phyloP scores from a whole-genome alignment of 2,329 filamentous ascomycete species.

The Pseudogymnoascus sp. region DNA sequence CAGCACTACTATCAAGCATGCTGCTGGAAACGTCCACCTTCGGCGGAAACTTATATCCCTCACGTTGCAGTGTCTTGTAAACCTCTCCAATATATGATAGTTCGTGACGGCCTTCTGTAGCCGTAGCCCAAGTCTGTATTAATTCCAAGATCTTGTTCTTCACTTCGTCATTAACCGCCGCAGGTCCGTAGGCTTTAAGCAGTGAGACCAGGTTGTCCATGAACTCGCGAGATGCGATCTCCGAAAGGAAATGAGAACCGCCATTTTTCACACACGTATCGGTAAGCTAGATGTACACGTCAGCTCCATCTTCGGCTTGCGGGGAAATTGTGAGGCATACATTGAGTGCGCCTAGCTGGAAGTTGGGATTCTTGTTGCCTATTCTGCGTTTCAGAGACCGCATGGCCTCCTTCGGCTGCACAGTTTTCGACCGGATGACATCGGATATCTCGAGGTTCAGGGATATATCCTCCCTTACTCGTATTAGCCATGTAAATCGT shows the following conservation, averaged over 20 bases:
- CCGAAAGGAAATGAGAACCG: constrained; percentile 84
- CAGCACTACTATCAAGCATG: constrained; percentile 95
- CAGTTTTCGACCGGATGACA: constrained; percentile 92
- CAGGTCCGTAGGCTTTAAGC: constrained; percentile 67
- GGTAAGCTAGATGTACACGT: constrained; percentile 54
- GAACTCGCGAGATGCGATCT: constrained; percentile 94
- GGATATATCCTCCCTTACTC: constrained; percentile 78
- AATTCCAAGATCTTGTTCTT: constrained; percentile 85
- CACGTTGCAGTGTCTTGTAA: constrained; percentile 71
- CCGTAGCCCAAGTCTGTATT: constrained; percentile 87
- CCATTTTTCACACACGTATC: constrained; percentile 99
- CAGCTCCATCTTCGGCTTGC: neutral
- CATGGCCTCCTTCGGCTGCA: constrained; percentile 97
- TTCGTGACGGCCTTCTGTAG: constrained; percentile 76
- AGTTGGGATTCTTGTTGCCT: constrained; percentile 95
- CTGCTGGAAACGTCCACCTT: constrained; percentile 81
- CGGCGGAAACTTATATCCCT: constrained; percentile 85
- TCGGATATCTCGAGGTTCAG: constrained; percentile 98
- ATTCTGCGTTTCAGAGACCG: constrained; percentile 88
- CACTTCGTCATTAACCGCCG: constrained; percentile 75
- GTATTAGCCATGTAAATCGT: constrained; percentile 17
- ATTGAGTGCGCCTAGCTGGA: constrained; percentile 89
- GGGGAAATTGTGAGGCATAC: constrained; percentile 38
- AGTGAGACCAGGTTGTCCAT: constrained; percentile 95
- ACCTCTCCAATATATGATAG: constrained; percentile 82